A percentile compares a stretch with the other conserved stretches of the same genome.
These are phyloP conservation scores for Aspergillus saccharolyticus DNA, from an alignment of 495 filamentous ascomycete genomes.

Conservation along the genomic window DNA sequence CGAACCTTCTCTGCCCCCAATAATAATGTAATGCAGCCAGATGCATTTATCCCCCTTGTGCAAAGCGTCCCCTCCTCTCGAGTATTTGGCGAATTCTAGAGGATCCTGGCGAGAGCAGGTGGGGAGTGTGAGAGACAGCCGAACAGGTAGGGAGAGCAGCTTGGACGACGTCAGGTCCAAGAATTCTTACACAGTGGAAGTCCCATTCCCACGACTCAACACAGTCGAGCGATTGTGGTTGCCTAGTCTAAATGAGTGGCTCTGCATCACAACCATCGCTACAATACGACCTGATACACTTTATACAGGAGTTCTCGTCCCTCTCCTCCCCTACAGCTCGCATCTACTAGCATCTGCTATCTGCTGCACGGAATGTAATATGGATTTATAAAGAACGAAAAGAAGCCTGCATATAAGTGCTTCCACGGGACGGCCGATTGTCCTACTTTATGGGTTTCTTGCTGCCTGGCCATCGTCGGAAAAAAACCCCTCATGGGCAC, in stretches of 20 bases:
- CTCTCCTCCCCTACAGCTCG: neutral
- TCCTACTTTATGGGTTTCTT: neutral
- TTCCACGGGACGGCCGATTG: neutral
- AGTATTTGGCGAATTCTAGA: neutral
- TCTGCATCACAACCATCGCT: neutral
- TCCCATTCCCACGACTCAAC: neutral
- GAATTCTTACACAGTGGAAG: no score
- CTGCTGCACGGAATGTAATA: neutral
- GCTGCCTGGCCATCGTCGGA: constrained; percentile 1
- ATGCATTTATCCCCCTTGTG: neutral
- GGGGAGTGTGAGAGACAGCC: no score
- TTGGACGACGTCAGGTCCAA: neutral
- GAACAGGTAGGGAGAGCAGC: neutral
- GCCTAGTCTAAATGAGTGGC: neutral
- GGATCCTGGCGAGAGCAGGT: no score
- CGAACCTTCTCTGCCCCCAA: neutral
- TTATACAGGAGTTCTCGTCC: neutral
- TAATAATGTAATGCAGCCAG: neutral
- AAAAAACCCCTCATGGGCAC: neutral
- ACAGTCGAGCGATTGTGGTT: neutral
- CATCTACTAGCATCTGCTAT: neutral
- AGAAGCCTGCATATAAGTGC: neutral
- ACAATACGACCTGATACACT: neutral
- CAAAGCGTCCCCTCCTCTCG: neutral
- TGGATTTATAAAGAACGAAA: no score